Evolutionary conservation across 768 basidiomycete genomes (phyloP), one percentile per base, ranked within the genome.

Genomic region (Leccinum uliginosum): DNA sequence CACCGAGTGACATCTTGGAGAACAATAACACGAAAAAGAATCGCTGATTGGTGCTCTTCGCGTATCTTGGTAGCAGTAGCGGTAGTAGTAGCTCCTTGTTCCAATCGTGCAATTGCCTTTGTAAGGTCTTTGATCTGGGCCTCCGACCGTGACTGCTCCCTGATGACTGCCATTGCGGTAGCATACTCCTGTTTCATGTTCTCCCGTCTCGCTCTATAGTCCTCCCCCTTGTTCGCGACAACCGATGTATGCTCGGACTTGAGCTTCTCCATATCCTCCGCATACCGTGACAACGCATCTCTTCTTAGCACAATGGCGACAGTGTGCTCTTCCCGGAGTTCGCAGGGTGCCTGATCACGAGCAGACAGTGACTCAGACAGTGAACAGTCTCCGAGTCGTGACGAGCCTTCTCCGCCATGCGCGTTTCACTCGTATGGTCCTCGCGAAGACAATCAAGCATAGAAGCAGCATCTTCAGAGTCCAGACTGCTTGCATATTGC

Each of bases 301-400:
- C 86, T 88, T 58, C 84, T 79, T 15, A n/a, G n/a, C n/a, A 78
- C 64, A 55, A 91, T 78, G 12, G 84, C 84, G 10, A 83, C 78
- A 1, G 80, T 74, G 62, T 93, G 88, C 62, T 89, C 89, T 17
- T 87, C 84, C 64, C 87, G 87, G 24, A 93, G 77, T 29, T 80
- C 80, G 53, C 83, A 75, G 54, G 94, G 70, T 24, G 83, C 83
- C 11, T 78, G 57, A 45, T 80, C 80, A 54, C 83, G 84, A 44
- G 86, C 77, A 12, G 87, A 84, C 68, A 91, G 78, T 5, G 89
- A 88, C 66, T 89, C 88, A 8, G 85, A 81, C 26, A 93, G 73
- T 3, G 83, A 82, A 30, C 89, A 90, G 60, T 91, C 83, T n/a
- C n/a, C n/a, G n/a, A n/a, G n/a, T n/a, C n/a, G n/a, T n/a, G n/a